Evolutionary conservation across 768 basidiomycete species (phyloP).

Genomic region (Gloeopeniophorella convolvens): DNA sequence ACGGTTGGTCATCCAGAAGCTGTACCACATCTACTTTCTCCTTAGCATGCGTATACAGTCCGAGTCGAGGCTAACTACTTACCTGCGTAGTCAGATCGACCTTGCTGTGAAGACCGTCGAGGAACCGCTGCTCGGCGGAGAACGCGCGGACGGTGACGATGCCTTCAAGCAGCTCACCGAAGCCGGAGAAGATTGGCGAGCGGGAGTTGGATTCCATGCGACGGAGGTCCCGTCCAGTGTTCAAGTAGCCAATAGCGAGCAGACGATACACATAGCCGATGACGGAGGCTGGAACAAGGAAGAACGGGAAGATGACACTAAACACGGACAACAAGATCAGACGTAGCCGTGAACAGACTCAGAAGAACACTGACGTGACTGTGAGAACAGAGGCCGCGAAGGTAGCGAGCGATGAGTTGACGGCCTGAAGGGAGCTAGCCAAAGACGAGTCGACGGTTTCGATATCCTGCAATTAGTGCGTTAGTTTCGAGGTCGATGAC

Average conservation of each 20-base stretch:
- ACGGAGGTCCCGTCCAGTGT: constrained; percentile 76
- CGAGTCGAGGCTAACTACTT: neutral
- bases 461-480: constrained; percentile 47
- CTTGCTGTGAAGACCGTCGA: constrained; percentile 65
- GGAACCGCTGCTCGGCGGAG: constrained; percentile 71
- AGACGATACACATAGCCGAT: constrained; percentile 70
- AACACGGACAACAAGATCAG: constrained; percentile 21
- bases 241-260: constrained; percentile 65
- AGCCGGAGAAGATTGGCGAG: constrained; percentile 79
- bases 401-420: constrained; percentile 71
- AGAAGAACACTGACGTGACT: constrained; percentile 45
- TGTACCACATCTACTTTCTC: constrained; percentile 65
- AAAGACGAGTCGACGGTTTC: constrained; percentile 80
- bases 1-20: constrained; percentile 85
- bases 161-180: constrained; percentile 77
- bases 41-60: neutral
- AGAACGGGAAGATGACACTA: constrained; percentile 72
- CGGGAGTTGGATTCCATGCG: constrained; percentile 88
- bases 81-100: constrained; percentile 78
- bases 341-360: neutral
- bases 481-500: neutral
- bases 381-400: constrained; percentile 73
- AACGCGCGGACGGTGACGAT: constrained; percentile 94
- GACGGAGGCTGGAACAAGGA: constrained; percentile 68
- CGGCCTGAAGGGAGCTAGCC: constrained; percentile 60